phyloP scores from a whole-genome alignment of 306 rosid genomes.

The Sicyos edulis region DNA sequence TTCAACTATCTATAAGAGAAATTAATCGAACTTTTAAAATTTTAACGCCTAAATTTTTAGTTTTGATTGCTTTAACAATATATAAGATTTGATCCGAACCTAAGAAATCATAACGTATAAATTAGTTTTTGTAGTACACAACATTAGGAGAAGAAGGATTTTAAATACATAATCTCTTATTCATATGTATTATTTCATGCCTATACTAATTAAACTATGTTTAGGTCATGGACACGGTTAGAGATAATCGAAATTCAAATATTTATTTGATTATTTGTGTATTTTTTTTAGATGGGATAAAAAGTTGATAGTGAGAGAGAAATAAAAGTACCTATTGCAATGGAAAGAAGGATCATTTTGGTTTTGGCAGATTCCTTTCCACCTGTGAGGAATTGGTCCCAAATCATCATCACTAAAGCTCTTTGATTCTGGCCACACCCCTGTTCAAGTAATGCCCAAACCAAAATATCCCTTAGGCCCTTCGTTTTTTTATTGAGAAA shows the following conservation, averaged over 20 bases:
- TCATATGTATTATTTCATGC: too few species aligned
- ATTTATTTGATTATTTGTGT: not conserved
- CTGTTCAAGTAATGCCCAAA: not conserved
- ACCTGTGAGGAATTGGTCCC: slow-evolving; percentile 18
- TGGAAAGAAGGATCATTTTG: slow-evolving; percentile 12
- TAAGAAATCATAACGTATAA: too few species aligned
- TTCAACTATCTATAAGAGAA: too few species aligned
- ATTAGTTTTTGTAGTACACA: too few species aligned
- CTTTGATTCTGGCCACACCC: slow-evolving; percentile 21
- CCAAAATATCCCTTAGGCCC: not conserved
- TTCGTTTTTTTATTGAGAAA: not conserved
- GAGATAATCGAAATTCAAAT: not conserved
- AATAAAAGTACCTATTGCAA: slow-evolving; percentile 10
- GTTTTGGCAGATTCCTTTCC: slow-evolving; percentile 23
- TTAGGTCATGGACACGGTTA: too few species aligned
- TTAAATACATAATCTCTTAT: too few species aligned
- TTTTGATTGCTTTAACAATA: too few species aligned
- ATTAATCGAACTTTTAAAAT: too few species aligned
- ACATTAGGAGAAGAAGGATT: too few species aligned
- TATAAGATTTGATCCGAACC: too few species aligned
- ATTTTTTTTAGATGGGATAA: not conserved
- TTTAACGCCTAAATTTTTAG: too few species aligned
- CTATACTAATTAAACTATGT: too few species aligned
- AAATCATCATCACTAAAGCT: slow-evolving; percentile 19
- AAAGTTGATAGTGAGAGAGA: not conserved